Evolutionary conservation across 306 rosid species (phyloP).

Genomic region (Citrullus amarus): DNA sequence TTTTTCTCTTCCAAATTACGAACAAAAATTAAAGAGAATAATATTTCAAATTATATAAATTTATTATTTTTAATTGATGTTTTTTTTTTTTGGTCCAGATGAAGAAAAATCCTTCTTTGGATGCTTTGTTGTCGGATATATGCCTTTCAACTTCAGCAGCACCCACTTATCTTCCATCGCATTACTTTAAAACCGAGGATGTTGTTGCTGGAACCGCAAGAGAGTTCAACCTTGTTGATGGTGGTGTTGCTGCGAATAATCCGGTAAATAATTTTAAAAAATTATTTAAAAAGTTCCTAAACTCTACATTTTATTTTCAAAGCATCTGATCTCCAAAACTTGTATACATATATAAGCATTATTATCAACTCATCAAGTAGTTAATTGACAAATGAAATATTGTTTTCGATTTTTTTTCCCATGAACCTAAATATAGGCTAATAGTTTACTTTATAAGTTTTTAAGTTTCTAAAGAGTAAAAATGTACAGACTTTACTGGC

Average conservation of each 20-base stretch:
- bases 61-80: background rate
- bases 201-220: conserved; percentile 2
- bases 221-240: conserved; percentile 54
- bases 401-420: too few relatives aligned
- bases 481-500: conserved; percentile 21
- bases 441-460: background rate
- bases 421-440: too few relatives aligned
- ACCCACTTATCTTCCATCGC: conserved; percentile 47
- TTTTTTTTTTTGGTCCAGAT: conserved; percentile 6
- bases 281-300: too few relatives aligned
- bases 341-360: too few relatives aligned
- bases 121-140: conserved; percentile 38
- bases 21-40: too few relatives aligned
- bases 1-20: background rate
- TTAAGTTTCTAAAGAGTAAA: background rate
- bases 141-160: conserved; percentile 52
- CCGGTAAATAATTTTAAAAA: conserved; percentile 25
- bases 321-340: too few relatives aligned
- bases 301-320: too few relatives aligned
- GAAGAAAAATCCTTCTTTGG: conserved; percentile 15
- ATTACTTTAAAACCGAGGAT: conserved; percentile 24
- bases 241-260: conserved; percentile 57
- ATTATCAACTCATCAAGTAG: too few relatives aligned
- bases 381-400: too few relatives aligned
- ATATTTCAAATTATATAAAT: background rate